phyloP scores from a whole-genome alignment of 495 filamentous ascomycete genomes.

The Neurospora hispaniola region DNA sequence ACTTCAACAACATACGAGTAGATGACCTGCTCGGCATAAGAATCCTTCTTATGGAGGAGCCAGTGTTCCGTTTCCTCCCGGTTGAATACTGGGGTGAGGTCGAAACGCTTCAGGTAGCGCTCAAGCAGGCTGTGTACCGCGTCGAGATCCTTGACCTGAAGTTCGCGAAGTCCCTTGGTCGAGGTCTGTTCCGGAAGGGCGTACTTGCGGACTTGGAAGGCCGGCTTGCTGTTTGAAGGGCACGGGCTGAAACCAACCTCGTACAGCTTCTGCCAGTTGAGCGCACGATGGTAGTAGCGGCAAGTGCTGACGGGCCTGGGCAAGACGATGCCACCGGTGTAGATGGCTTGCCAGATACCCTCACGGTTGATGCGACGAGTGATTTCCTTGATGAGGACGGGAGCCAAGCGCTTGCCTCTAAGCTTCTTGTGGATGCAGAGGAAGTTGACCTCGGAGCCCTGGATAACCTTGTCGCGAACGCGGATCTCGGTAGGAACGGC shows the following conservation, averaged over 20 bases:
- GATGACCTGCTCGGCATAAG: slow-evolving; percentile 64
- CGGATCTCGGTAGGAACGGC: slow-evolving; percentile 76
- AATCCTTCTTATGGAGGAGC: slow-evolving; percentile 57
- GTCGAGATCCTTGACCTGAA: slow-evolving; percentile 75
- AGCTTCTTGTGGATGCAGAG: slow-evolving; percentile 97
- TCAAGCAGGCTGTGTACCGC: slow-evolving; percentile 63
- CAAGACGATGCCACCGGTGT: slow-evolving; percentile 82
- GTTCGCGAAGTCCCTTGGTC: slow-evolving; percentile 62
- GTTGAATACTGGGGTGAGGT: slow-evolving; percentile 73
- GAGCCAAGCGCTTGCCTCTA: slow-evolving; percentile 79
- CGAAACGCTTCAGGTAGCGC: slow-evolving; percentile 67
- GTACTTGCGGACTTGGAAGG: slow-evolving; percentile 70
- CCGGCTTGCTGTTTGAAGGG: slow-evolving; percentile 68
- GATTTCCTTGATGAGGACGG: slow-evolving; percentile 93
- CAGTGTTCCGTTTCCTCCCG: slow-evolving; percentile 78
- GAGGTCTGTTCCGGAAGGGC: slow-evolving; percentile 59
- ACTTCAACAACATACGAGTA: slow-evolving; percentile 89
- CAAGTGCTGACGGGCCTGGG: slow-evolving; percentile 86
- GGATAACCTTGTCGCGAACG: slow-evolving; percentile 63
- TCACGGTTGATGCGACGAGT: slow-evolving; percentile 77
- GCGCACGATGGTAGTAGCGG: slow-evolving; percentile 83
- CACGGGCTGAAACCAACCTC: slow-evolving; percentile 85
- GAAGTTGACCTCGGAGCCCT: slow-evolving; percentile 90
- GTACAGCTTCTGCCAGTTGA: slow-evolving; percentile 93
- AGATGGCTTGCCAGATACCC: slow-evolving; percentile 86